phyloP scores from a whole-genome alignment of 805 yeast species.

The Grigorovia yakushimaensis region DNA sequence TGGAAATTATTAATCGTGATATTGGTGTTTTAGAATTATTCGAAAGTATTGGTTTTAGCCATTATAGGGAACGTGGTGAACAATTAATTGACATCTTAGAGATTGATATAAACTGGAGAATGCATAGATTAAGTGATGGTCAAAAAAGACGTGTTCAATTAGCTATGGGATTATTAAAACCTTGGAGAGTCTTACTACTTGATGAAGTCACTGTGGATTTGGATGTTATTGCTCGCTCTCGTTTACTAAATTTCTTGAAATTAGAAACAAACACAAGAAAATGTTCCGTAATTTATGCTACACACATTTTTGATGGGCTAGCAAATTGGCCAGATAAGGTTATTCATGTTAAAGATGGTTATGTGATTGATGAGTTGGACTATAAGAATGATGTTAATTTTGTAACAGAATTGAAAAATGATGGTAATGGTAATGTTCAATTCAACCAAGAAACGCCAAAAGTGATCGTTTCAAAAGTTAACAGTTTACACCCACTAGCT shows the following conservation, averaged over 20 bases:
- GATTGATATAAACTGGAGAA: slow-evolving; percentile 81
- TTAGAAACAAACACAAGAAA: slow-evolving; percentile 61
- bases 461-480: slow-evolving; percentile 23
- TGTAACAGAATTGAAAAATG: slow-evolving; percentile 8
- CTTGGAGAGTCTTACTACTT: slow-evolving; percentile 78
- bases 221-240: slow-evolving; percentile 81
- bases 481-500: slow-evolving; percentile 65
- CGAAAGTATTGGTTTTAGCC: slow-evolving; percentile 74
- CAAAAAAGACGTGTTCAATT: slow-evolving; percentile 91
- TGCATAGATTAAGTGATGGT: slow-evolving; percentile 89
- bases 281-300: slow-evolving; percentile 82
- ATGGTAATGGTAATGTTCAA: slow-evolving; percentile 17
- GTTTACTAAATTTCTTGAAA: slow-evolving; percentile 59
- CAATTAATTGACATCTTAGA: slow-evolving; percentile 67
- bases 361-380: slow-evolving; percentile 31
- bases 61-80: slow-evolving; percentile 67
- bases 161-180: slow-evolving; percentile 84
- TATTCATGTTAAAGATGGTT: slow-evolving; percentile 68
- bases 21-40: slow-evolving; percentile 76
- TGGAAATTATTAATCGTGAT: slow-evolving; percentile 82
- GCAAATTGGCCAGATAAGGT: slow-evolving; percentile 84
- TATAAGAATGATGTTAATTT: slow-evolving; percentile 28
- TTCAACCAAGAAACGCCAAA: slow-evolving; percentile 5
- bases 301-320: slow-evolving; percentile 94
- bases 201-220: slow-evolving; percentile 97